Conservation (phyloP, 202 grass and related monocot genomes). For the Musa balbisiana region DNA sequence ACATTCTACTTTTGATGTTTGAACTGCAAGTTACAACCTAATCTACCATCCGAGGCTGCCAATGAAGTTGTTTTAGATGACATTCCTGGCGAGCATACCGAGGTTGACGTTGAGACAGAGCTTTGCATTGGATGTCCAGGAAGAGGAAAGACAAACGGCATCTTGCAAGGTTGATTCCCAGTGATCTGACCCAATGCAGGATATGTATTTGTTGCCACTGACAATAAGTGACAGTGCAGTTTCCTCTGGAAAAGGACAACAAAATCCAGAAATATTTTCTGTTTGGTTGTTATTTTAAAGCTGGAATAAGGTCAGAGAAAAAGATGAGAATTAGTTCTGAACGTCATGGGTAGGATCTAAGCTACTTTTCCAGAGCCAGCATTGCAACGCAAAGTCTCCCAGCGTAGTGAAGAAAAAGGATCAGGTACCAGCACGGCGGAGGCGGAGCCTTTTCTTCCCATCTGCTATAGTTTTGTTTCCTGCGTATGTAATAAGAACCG, state of each 20-base stretch:
- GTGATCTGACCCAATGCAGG: neutral
- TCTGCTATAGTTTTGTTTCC: too few relatives aligned
- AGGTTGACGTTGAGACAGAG: constrained; percentile 53
- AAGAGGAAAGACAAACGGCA: constrained; percentile 8
- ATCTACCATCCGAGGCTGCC: neutral
- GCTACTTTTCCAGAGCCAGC: too few relatives aligned
- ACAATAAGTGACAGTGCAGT: neutral
- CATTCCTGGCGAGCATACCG: constrained; percentile 3
- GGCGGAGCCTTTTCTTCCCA: too few relatives aligned
- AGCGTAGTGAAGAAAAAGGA: too few relatives aligned
- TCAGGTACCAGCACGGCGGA: too few relatives aligned
- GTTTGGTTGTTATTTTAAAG: too few relatives aligned
- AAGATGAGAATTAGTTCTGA: too few relatives aligned
- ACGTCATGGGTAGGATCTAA: too few relatives aligned
- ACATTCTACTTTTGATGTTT: neutral
- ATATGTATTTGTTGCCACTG: neutral
- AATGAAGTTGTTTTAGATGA: neutral
- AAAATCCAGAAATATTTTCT: too few relatives aligned
- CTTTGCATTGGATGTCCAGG: constrained; percentile 63
- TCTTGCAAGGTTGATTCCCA: neutral
- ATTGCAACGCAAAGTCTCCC: too few relatives aligned
- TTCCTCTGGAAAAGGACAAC: neutral
- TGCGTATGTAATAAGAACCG: too few relatives aligned
- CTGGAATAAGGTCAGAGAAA: too few relatives aligned
- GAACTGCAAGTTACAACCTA: constrained; percentile 8